Percentiles rank a stretch among this genome's conserved stretches.
phyloP scores from a whole-genome alignment of 208 protist species.

The Trypanosoma grayi region DNA sequence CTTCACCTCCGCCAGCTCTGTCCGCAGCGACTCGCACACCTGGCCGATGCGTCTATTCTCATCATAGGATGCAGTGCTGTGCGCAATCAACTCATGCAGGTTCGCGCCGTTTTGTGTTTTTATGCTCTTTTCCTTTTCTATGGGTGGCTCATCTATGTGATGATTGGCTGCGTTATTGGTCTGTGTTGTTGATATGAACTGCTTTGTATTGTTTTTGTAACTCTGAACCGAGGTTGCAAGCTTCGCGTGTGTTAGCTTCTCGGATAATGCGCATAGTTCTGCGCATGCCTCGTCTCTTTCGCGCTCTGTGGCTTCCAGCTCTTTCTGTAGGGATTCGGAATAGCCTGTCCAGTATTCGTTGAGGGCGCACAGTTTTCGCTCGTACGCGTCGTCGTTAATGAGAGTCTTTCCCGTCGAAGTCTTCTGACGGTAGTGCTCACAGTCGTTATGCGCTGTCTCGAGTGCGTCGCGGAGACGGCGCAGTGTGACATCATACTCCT shows the following conservation, averaged over 20 bases:
- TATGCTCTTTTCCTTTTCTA: slow-evolving; percentile 3
- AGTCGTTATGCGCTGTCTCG: slow-evolving; percentile 4
- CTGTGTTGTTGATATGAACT: not conserved
- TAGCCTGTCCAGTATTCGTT: slow-evolving; percentile 17
- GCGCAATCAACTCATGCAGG: no score
- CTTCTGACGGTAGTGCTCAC: slow-evolving; percentile 6
- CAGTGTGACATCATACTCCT: slow-evolving; percentile 3
- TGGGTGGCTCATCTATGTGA: not conserved
- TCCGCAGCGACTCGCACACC: no score
- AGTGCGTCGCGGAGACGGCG: not conserved
- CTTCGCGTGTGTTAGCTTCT: not conserved
- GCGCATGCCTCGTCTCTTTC: slow-evolving; percentile 10
- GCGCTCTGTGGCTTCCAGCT: not conserved
- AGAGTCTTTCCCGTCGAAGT: not conserved
- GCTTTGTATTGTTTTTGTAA: not conserved
- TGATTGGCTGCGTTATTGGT: not conserved
- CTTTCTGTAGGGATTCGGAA: slow-evolving; percentile 1
- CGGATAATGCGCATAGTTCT: not conserved
- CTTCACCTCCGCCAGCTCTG: no score
- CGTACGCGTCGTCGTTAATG: not conserved
- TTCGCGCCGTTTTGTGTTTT: not conserved
- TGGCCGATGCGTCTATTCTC: no score
- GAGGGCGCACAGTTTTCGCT: slow-evolving; percentile 3
- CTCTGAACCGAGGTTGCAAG: no score
- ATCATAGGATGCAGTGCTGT: no score